A percentile compares a stretch with the other conserved stretches of the same genome.
phyloP scores from a whole-genome alignment of 2,329 filamentous ascomycete genomes.

The Tolypocladium paradoxum region DNA sequence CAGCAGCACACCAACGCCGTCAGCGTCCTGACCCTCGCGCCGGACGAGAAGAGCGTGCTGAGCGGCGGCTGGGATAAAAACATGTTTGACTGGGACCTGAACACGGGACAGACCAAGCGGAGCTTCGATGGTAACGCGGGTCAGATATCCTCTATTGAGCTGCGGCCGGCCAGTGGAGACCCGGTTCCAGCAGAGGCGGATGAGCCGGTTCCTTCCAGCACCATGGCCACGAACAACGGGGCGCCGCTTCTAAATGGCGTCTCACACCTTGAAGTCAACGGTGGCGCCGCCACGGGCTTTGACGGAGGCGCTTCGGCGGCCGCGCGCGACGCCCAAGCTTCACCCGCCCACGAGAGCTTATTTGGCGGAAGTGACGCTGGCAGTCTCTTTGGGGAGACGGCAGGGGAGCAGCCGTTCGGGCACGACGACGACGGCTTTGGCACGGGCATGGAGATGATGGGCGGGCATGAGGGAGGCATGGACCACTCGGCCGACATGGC shows the following conservation, averaged over 20 bases:
- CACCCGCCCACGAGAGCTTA: constrained; percentile 66
- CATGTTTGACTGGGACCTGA: constrained; percentile 88
- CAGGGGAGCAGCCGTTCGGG: constrained; percentile 52
- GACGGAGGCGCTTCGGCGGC: constrained; percentile 14
- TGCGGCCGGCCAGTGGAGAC: constrained; percentile 64
- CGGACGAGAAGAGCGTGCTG: constrained; percentile 77
- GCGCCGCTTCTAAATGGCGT: constrained; percentile 45
- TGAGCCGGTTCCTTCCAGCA: constrained; percentile 49
- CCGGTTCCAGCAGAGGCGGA: constrained; percentile 66
- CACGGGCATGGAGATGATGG: constrained; percentile 52
- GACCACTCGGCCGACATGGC: constrained; percentile 32
- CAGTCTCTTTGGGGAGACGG: constrained; percentile 76
- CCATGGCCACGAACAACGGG: constrained; percentile 66
- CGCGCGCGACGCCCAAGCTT: constrained; percentile 45
- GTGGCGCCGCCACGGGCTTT: neutral
- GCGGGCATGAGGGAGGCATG: constrained; percentile 27
- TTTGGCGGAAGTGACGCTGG: constrained; percentile 73
- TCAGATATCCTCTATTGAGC: constrained; percentile 82
- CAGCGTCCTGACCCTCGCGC: constrained; percentile 69
- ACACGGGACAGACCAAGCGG: constrained; percentile 68
- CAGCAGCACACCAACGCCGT: constrained; percentile 85
- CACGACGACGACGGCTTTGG: constrained; percentile 81
- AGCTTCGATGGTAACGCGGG: constrained; percentile 66
- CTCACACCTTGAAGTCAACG: constrained; percentile 12
- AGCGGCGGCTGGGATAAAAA: constrained; percentile 97